phyloP scores from a whole-genome alignment of 1,284 basidiomycete species.

The Ganoderma leucocontextum region DNA sequence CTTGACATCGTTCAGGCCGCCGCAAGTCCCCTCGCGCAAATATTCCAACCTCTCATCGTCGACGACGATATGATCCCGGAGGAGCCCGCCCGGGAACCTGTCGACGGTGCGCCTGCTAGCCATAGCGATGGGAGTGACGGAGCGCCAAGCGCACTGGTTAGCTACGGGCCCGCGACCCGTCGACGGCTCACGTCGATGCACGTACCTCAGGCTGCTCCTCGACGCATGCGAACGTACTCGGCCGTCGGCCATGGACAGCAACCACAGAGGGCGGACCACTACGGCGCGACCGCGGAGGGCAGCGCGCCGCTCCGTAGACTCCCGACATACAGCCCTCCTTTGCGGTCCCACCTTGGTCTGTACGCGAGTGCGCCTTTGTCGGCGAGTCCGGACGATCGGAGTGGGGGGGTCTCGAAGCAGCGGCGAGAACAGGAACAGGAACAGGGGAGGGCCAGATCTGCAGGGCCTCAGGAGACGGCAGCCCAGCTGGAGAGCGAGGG shows the following conservation, averaged over 20 bases:
- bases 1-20: slow-evolving; percentile 52
- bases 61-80: slow-evolving; percentile 54
- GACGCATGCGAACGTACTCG: slow-evolving; percentile 24
- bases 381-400: slow-evolving; percentile 43
- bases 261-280: slow-evolving; percentile 14
- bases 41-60: slow-evolving; percentile 71
- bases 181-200: slow-evolving; percentile 60
- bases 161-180: slow-evolving; percentile 68
- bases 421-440: slow-evolving; percentile 49
- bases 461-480: slow-evolving; percentile 47
- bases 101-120: slow-evolving; percentile 14
- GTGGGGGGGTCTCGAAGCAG: slow-evolving; percentile 19
- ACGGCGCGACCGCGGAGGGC: slow-evolving; percentile 16
- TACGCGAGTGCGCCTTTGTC: slow-evolving; percentile 38
- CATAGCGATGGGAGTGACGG: slow-evolving; percentile 4
- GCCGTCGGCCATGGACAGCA: slow-evolving; percentile 10
- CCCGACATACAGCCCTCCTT: slow-evolving; percentile 34
- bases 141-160: slow-evolving; percentile 43
- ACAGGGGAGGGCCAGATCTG: slow-evolving; percentile 43
- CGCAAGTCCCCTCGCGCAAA: slow-evolving; percentile 74
- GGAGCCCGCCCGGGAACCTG: slow-evolving; percentile 37
- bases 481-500: slow-evolving; percentile 51
- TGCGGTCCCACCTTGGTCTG: slow-evolving; percentile 28
- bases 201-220: slow-evolving; percentile 28
- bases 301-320: slow-evolving; percentile 33